Evolutionary conservation across 2,329 filamentous ascomycete species (phyloP).

Genomic region (Penicillium sp.): DNA sequence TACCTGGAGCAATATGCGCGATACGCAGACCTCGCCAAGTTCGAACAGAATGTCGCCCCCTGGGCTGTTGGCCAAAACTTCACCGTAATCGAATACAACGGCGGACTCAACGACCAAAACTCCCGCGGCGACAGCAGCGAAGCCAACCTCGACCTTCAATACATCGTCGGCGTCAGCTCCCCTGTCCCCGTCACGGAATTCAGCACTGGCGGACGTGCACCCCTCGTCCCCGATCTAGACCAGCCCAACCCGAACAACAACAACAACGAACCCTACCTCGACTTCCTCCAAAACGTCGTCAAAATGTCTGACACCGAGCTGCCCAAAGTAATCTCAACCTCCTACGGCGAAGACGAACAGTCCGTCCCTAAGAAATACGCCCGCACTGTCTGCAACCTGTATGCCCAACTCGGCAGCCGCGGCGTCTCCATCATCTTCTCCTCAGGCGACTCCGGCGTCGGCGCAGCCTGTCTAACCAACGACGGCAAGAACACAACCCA

Average conservation of each 20-base stretch:
- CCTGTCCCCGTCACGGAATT: constrained; percentile 45
- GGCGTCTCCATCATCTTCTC: constrained; percentile 48
- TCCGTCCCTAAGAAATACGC: constrained; percentile 35
- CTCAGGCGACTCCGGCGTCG: constrained; percentile 48
- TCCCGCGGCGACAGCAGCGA: constrained; percentile 41
- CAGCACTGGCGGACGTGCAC: constrained; percentile 45
- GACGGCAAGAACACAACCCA: constrained; percentile 35
- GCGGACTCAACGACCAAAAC: constrained; percentile 36
- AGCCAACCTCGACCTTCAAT: constrained; percentile 50
- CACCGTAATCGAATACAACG: constrained; percentile 41
- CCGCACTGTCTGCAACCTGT: constrained; percentile 40
- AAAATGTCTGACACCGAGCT: constrained; percentile 27
- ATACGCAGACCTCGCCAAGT: constrained; percentile 43
- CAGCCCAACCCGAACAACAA: constrained; percentile 40
- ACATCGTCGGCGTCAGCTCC: constrained; percentile 43
- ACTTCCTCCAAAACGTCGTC: constrained; percentile 32
- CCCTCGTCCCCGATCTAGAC: constrained; percentile 46
- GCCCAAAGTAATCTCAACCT: constrained; percentile 39
- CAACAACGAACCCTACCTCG: constrained; percentile 45
- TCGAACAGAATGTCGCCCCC: constrained; percentile 38
- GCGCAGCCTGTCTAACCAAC: constrained; percentile 31
- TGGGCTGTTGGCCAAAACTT: constrained; percentile 43
- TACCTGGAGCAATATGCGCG: constrained; percentile 49
- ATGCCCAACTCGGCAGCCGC: constrained; percentile 48
- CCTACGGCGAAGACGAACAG: constrained; percentile 40